A percentile compares a stretch with the other conserved stretches of the same genome.
These are phyloP conservation scores for Vitis rupestris DNA, from an alignment of 164 flowering plant species.

Conservation along the genomic window DNA sequence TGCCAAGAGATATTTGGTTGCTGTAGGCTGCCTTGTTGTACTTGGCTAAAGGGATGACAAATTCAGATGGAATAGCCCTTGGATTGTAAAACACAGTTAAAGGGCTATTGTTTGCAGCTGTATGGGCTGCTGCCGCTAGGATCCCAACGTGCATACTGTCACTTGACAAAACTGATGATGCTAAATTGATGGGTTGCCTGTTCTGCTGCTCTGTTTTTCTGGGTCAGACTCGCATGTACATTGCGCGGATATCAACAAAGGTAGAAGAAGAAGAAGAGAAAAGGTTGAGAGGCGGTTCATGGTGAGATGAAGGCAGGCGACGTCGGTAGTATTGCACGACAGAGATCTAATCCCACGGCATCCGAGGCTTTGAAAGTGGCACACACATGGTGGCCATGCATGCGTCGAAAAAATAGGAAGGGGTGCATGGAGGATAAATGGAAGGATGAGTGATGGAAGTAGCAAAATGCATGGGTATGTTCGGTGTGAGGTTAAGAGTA, in stretches of 20 bases:
- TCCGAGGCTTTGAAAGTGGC: no score
- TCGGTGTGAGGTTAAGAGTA: no score
- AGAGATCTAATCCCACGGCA: no score
- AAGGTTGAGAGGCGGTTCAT: background rate
- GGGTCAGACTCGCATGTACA: conserved; percentile 13
- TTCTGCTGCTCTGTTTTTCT: conserved; percentile 51
- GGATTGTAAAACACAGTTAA: conserved; percentile 91
- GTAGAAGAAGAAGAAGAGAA: background rate
- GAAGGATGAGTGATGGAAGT: no score
- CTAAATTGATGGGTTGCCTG: conserved; percentile 76
- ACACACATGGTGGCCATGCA: no score
- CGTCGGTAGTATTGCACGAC: no score
- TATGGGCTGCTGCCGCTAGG: conserved; percentile 98
- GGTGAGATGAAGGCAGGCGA: no score
- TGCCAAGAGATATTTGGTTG: conserved; percentile 88
- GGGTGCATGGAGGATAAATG: no score
- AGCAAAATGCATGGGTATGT: no score
- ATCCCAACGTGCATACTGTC: conserved; percentile 99
- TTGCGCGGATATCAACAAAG: conserved; percentile 1
- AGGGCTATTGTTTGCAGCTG: conserved; percentile 90
- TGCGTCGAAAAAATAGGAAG: no score
- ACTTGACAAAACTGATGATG: conserved; percentile 95
- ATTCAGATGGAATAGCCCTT: conserved; percentile 99
- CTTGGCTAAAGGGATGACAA: conserved; percentile 93
- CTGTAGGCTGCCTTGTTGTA: conserved; percentile 80